A percentile compares a stretch with the other conserved stretches of the same genome.
phyloP scores from a whole-genome alignment of 768 basidiomycete species.

The Xerocomellus amylosporus region DNA sequence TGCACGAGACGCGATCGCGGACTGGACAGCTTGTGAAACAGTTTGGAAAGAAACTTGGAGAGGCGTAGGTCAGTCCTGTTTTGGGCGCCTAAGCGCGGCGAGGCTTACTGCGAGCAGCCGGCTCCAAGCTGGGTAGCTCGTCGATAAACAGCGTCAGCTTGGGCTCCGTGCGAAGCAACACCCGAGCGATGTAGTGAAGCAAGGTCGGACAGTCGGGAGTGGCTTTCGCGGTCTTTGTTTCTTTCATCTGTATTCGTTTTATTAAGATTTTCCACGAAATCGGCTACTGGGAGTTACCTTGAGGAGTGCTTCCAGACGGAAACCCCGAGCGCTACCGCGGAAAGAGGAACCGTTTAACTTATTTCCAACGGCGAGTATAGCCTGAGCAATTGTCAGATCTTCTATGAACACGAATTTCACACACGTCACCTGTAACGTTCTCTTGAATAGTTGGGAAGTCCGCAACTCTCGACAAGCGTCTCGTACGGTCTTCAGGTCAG shows the following conservation, averaged over 20 bases:
- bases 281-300: slow-evolving; percentile 52
- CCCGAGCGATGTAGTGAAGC: slow-evolving; percentile 84
- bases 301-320: slow-evolving; percentile 75
- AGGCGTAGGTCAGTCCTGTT: background rate
- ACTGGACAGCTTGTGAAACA: slow-evolving; percentile 55
- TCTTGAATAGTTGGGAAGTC: slow-evolving; percentile 61
- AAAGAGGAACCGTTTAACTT: slow-evolving; percentile 78
- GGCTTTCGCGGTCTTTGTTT: slow-evolving; percentile 73
- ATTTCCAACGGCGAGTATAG: slow-evolving; percentile 77
- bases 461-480: slow-evolving; percentile 70
- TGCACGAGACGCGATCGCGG: slow-evolving; percentile 53
- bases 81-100: background rate
- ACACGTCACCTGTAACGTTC: slow-evolving; percentile 56
- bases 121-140: slow-evolving; percentile 77
- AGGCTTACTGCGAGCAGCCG: slow-evolving; percentile 69
- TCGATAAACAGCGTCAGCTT: slow-evolving; percentile 68
- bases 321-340: slow-evolving; percentile 80
- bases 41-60: slow-evolving; percentile 69
- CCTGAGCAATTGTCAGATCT: slow-evolving; percentile 37
- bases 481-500: slow-evolving; percentile 72
- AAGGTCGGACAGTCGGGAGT: slow-evolving; percentile 77
- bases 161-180: slow-evolving; percentile 66
- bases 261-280: background rate
- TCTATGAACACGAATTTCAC: background rate
- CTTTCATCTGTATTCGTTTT: slow-evolving; percentile 58